Evolutionary conservation across 176 grass and related monocot species (phyloP).

Genomic region (Leersia perrieri): DNA sequence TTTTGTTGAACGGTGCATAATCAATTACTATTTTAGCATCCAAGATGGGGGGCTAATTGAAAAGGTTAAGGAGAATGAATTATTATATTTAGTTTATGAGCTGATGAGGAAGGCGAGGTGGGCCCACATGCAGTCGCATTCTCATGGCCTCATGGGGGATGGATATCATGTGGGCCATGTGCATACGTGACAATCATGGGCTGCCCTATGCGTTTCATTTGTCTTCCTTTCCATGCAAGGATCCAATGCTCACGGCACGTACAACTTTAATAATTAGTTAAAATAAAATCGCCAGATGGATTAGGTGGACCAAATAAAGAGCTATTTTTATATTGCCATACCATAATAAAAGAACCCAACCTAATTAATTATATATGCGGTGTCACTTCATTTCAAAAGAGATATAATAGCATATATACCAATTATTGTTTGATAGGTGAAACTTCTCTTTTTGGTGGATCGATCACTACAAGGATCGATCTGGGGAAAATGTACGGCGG

Average conservation of each 20-base stretch:
- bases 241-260: constrained; percentile 20
- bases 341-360: neutral
- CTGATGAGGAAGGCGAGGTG: neutral
- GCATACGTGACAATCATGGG: constrained; percentile 17
- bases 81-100: neutral
- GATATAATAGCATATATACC: neutral
- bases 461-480: neutral
- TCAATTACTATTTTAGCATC: neutral
- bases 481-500: neutral
- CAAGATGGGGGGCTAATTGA: neutral
- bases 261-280: neutral
- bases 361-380: neutral
- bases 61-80: neutral
- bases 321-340: neutral
- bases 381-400: neutral
- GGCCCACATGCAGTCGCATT: neutral
- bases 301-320: neutral
- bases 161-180: constrained; percentile 29
- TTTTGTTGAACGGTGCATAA: neutral
- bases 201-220: neutral
- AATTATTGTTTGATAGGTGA: neutral
- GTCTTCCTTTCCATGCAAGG: constrained; percentile 32
- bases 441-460: neutral
- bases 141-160: neutral
- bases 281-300: neutral